A percentile compares a stretch with the other conserved stretches of the same genome.
Evolutionary conservation across 1,284 basidiomycete genomes (phyloP).

Genomic region (Entoloma clypeatum): DNA sequence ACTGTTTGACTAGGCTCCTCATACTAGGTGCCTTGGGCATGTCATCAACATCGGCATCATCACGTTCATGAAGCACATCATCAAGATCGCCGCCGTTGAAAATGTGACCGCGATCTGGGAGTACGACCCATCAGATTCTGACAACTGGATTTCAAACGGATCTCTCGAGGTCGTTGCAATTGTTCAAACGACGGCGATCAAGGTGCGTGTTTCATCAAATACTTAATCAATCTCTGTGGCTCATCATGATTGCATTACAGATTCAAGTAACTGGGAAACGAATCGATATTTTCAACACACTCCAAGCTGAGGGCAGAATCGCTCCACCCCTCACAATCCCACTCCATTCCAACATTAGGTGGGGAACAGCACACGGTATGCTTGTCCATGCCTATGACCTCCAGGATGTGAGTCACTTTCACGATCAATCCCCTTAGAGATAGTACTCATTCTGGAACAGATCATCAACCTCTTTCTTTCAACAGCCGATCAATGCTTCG

Average conservation of each 20-base stretch:
- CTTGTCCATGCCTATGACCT: conserved; percentile 17
- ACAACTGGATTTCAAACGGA: conserved; percentile 4
- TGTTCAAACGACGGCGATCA: conserved; percentile 1
- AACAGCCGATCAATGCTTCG: conserved; percentile 7
- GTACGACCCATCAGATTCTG: conserved; percentile 4
- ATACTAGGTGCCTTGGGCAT: conserved; percentile 21
- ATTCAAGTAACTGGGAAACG: conserved; percentile 2
- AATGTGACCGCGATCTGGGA: conserved; percentile 14
- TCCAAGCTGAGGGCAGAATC: background rate
- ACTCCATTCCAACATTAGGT: conserved; percentile 9
- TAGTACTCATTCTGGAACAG: background rate
- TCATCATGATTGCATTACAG: too few relatives aligned
- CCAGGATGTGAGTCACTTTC: conserved; percentile 12
- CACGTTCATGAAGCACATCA: conserved; percentile 21
- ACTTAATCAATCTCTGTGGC: background rate
- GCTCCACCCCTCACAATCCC: background rate
- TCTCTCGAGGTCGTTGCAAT: background rate
- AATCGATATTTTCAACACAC: background rate
- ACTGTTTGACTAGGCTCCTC: background rate
- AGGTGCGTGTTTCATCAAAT: background rate
- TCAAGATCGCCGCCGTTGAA: conserved; percentile 17
- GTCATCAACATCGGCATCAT: conserved; percentile 19
- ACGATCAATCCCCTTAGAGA: too few relatives aligned
- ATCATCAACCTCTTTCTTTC: conserved; percentile 7
- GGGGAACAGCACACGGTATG: conserved; percentile 23